These are phyloP conservation scores for Mycothermus thermophilus DNA, from an alignment of 495 filamentous ascomycete genomes.

Conservation along the genomic window DNA sequence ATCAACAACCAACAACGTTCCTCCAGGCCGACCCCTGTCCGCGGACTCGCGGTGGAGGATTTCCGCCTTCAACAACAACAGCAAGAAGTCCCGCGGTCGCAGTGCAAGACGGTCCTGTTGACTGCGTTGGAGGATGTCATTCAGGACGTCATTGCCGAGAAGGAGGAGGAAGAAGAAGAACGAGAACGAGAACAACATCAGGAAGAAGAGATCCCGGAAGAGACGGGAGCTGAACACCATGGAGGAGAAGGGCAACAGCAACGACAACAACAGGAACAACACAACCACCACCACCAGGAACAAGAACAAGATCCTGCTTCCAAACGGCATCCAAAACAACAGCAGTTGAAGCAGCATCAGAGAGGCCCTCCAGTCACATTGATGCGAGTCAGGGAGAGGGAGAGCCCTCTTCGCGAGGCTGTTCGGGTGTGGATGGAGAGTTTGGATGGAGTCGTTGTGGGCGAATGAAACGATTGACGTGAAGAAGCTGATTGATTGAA, in stretches of 20 bases:
- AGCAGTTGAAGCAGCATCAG: slow-evolving; percentile 5
- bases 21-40: too few relatives aligned
- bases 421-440: slow-evolving; percentile 32
- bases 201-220: slow-evolving; percentile 5
- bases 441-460: too few relatives aligned
- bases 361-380: not conserved
- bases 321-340: too few relatives aligned
- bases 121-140: slow-evolving; percentile 36
- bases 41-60: not conserved
- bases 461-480: too few relatives aligned
- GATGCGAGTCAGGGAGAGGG: slow-evolving; percentile 11
- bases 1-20: too few relatives aligned
- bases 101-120: slow-evolving; percentile 35
- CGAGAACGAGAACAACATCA: slow-evolving; percentile 5
- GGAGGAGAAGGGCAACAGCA: not conserved
- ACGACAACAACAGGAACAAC: not conserved
- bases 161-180: slow-evolving; percentile 10
- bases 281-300: not conserved
- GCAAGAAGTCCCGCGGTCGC: slow-evolving; percentile 29
- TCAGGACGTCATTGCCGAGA: slow-evolving; percentile 28
- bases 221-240: not conserved
- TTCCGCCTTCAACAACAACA: too few relatives aligned
- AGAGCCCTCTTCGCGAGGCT: slow-evolving; percentile 28
- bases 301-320: not conserved
- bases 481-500: too few relatives aligned